Base-by-base conservation (phyloP, 2,329 filamentous ascomycete genomes). In the Ophiognomonia clavigignenti-juglandacearum region DNA sequence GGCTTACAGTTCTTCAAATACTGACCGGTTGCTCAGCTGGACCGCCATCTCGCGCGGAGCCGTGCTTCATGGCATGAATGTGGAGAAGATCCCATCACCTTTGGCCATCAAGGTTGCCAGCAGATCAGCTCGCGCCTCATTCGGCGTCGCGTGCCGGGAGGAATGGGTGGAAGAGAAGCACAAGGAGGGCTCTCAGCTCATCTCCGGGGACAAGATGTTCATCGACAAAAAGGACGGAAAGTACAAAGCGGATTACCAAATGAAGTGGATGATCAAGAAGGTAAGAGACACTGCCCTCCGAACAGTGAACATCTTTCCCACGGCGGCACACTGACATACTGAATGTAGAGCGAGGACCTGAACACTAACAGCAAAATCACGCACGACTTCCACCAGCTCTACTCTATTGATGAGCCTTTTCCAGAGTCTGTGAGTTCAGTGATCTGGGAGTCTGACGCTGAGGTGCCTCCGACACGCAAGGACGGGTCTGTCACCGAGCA, bases 11-110 rank as follows among this genome's bases (percentile, higher is more conserved):
- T 1, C 6, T 7, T n/a, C n/a, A n/a, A n/a, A 2, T 3, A 9
- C 24, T 42, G n/a, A 46, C n/a, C n/a, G 14, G 8, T 13, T 2
- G 1, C 2, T 14, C 18, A 58, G 55, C 1, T 57, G 56, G 52
- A 54, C 53, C 2, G 54, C 57, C 1, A 57, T 59, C 10, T 53
- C 39, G 19, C 51, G 56, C 3, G 56, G 56, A 0, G 56, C 53
- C 1, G 54, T 58, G 4, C 43, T 57, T 6, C 47, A 57, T 1
- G 46, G 16, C 37, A 37, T 47, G 29, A 20, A 22, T 1, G 14
- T 26, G 2, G 11, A 22, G 41, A 51, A 48, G 2, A 7, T 48
- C 5, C 38, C 45, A 1, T 23, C 27, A 4, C 16, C 42, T 0
- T 26, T 53, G 7, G 9, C 18, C 0, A 32, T 56, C 4, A 9